A percentile compares a stretch with the other conserved stretches of the same genome.
phyloP scores from a whole-genome alignment of 768 basidiomycete species.

The Calocybe gangraenosa region DNA sequence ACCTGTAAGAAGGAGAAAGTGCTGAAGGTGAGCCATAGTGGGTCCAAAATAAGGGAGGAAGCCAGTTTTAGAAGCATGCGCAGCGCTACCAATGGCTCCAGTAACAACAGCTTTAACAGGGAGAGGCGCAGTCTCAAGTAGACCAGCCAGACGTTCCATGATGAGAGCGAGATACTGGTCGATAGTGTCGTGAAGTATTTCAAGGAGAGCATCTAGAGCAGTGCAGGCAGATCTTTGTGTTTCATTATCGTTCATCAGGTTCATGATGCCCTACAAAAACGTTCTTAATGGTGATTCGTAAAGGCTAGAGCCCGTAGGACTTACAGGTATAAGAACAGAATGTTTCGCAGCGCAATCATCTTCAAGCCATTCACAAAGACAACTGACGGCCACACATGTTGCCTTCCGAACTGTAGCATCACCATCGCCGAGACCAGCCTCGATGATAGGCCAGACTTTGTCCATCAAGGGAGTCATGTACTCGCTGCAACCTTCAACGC shows the following conservation, averaged over 20 bases:
- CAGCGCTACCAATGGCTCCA: conserved; percentile 96
- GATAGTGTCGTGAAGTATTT: conserved; percentile 88
- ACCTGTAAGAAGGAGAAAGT: conserved; percentile 80
- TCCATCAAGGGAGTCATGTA: conserved; percentile 92
- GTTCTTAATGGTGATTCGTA: background rate
- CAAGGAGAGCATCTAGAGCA: conserved; percentile 92
- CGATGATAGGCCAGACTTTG: conserved; percentile 92
- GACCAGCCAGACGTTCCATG: conserved; percentile 87
- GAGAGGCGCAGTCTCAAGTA: conserved; percentile 85
- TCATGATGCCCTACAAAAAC: conserved; percentile 74
- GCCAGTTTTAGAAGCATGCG: conserved; percentile 88
- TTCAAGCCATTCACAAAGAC: conserved; percentile 95
- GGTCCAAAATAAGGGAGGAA: conserved; percentile 94
- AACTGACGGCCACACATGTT: conserved; percentile 93
- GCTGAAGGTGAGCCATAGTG: conserved; percentile 83
- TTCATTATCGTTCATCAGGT: conserved; percentile 77
- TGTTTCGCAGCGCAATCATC: conserved; percentile 89
- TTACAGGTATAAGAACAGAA: conserved; percentile 76
- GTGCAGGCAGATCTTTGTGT: conserved; percentile 96
- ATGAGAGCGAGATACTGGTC: conserved; percentile 89
- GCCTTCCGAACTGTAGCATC: conserved; percentile 91
- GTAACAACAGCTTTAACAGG: conserved; percentile 91
- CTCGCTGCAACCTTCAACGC: conserved; percentile 97
- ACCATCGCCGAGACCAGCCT: conserved; percentile 78
- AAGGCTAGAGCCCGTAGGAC: conserved; percentile 19